Base-by-base conservation (phyloP, 768 basidiomycete genomes). In the Boletus rex-veris region DNA sequence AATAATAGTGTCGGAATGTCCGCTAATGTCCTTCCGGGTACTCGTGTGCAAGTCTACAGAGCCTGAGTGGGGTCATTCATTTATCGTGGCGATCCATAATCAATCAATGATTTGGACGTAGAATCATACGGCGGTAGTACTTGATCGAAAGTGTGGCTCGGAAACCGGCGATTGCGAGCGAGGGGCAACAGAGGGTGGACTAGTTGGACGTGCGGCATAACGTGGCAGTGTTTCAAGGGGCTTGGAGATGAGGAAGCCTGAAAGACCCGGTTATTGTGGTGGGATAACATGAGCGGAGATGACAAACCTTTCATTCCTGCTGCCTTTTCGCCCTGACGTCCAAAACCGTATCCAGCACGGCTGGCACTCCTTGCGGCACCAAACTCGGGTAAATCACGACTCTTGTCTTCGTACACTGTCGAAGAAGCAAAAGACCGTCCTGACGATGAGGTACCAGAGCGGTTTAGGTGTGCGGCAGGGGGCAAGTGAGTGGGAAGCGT, bases 241-340 rank as follows among this genome's bases (percentile, higher is more conserved):
- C 57, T 79, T 83, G 42, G 80, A 78, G 59, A 86, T 78, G 42
- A 85, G 64, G 67, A 76, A 85, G 19, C 80, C 79, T 79, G 45
- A 41, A 24, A 47, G 10, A 50, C 41, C 3, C 37, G 10, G 48
- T 63, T 40, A 62, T 38, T 49, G 18, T 41, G 15, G 24, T 24
- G 42, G 21, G 11, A 46, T 30, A 24, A 42, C 26, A 62, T 37
- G 39, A 57, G 30, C 16, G 45, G 19, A 52, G 1, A 45, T 6
- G 36, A 54, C 68, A 31, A 52, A 71, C 87, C 88, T 63, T 74
- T 81, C 61, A 82, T 69, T 9, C 75, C 83, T 10, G 86, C 88
- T 48, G 80, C 79, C 70, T 86, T 88, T 71, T 91, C 86, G 5
- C 83, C 89, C 61, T 88, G 86, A 54, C 84, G 77, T 37, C 90